Evolutionary conservation across 768 basidiomycete species (phyloP).

Genomic region (Nevesoporus exiguus): DNA sequence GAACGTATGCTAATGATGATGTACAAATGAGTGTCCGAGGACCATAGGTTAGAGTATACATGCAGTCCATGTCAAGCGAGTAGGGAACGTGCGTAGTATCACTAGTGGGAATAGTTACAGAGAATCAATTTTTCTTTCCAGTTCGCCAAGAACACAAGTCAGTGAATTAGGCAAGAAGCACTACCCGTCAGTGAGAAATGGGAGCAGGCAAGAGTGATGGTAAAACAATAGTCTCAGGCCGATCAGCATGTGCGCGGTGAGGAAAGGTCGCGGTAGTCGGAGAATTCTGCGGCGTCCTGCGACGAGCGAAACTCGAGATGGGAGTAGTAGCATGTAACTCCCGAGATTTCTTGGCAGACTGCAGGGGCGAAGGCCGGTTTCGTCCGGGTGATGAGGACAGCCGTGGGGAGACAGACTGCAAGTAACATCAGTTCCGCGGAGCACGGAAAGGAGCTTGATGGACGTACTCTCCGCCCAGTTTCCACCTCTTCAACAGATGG

Average conservation of each 20-base stretch:
- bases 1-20: slow-evolving; percentile 27
- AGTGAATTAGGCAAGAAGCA: neutral
- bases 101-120: neutral
- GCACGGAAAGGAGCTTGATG: slow-evolving; percentile 24
- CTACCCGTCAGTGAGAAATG: slow-evolving; percentile 17
- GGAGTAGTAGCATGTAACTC: slow-evolving; percentile 66
- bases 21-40: slow-evolving; percentile 31
- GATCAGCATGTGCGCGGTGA: slow-evolving; percentile 29
- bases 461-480: slow-evolving; percentile 32
- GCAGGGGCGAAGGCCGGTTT: slow-evolving; percentile 42
- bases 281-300: slow-evolving; percentile 72
- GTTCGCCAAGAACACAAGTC: neutral
- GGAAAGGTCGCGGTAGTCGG: slow-evolving; percentile 66
- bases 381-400: slow-evolving; percentile 41
- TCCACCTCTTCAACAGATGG: slow-evolving; percentile 26
- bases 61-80: slow-evolving; percentile 15
- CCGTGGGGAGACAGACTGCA: slow-evolving; percentile 35
- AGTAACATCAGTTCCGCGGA: slow-evolving; percentile 33
- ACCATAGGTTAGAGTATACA: slow-evolving; percentile 17
- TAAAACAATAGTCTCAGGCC: slow-evolving; percentile 37
- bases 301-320: slow-evolving; percentile 76
- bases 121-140: neutral
- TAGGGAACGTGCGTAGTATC: slow-evolving; percentile 17
- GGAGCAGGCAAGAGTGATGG: slow-evolving; percentile 55
- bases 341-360: slow-evolving; percentile 46